Evolutionary conservation across 2,329 filamentous ascomycete species (phyloP).

Genomic region (Myriosclerotinia curreyana): DNA sequence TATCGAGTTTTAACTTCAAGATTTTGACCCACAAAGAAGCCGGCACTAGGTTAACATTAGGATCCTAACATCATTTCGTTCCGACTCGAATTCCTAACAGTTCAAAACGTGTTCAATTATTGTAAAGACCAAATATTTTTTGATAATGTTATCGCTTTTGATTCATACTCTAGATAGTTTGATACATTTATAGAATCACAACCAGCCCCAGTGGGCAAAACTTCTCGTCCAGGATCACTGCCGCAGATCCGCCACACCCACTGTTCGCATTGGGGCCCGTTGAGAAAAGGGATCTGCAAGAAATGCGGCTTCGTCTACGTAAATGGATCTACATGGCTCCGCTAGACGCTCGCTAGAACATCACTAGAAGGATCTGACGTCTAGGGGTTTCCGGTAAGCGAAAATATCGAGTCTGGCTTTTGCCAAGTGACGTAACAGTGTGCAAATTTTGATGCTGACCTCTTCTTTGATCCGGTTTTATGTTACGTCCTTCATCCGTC

Average conservation of each 20-base stretch:
- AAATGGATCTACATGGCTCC: neutral
- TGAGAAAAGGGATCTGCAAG: neutral
- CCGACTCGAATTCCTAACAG: neutral
- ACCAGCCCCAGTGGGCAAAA: neutral
- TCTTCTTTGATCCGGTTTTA: neutral
- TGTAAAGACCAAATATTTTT: neutral
- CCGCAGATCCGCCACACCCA: neutral
- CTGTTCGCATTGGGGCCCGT: neutral
- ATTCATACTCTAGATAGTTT: neutral
- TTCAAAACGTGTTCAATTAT: neutral
- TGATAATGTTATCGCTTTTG: neutral
- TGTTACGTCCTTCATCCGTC: neutral
- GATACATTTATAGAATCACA: neutral
- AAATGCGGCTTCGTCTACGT: neutral
- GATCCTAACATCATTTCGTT: neutral
- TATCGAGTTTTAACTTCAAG: neutral
- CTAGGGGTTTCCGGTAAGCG: constrained; percentile 8
- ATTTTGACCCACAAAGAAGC: constrained; percentile 21
- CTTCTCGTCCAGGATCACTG: too few relatives aligned
- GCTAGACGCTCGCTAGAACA: constrained; percentile 9
- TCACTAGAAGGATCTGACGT: constrained; percentile 16
- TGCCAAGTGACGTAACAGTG: neutral
- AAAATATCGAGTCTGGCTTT: neutral
- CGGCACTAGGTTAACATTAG: constrained; percentile 13
- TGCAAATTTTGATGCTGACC: neutral